Evolutionary conservation across 441 rosid species (phyloP).

Genomic region (Populus hybrid): DNA sequence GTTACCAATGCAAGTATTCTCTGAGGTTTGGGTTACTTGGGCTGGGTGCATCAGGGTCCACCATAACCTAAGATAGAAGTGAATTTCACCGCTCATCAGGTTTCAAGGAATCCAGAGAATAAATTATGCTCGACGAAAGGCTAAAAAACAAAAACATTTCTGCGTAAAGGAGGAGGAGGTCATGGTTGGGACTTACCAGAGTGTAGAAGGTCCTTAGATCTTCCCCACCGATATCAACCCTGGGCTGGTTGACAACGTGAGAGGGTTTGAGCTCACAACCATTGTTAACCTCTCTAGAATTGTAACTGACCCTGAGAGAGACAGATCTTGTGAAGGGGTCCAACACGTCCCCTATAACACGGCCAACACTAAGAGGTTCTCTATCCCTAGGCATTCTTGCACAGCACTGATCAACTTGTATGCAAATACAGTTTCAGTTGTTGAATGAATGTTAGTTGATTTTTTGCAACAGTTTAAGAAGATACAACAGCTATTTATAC

Average conservation of each 20-base stretch:
- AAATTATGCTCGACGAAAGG: background rate
- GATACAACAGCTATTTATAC: background rate
- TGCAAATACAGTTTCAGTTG: background rate
- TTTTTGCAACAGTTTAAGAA: background rate
- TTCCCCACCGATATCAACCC: slow-evolving; percentile 76
- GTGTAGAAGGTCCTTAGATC: slow-evolving; percentile 81
- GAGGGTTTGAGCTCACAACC: slow-evolving; percentile 79
- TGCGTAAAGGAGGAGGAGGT: no score
- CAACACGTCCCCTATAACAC: slow-evolving; percentile 78
- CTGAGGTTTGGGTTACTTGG: slow-evolving; percentile 78
- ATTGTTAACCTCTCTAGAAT: slow-evolving; percentile 53
- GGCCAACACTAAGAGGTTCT: slow-evolving; percentile 70
- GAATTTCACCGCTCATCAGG: background rate
- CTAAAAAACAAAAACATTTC: background rate
- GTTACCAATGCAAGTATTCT: slow-evolving; percentile 87
- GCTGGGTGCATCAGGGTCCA: slow-evolving; percentile 92
- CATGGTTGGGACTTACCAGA: slow-evolving; percentile 36
- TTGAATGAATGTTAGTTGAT: background rate
- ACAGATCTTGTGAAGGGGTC: slow-evolving; percentile 59
- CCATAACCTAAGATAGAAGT: slow-evolving; percentile 59
- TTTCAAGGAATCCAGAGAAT: background rate
- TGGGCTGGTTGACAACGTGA: slow-evolving; percentile 57
- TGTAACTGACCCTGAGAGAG: slow-evolving; percentile 42
- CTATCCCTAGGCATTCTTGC: slow-evolving; percentile 40
- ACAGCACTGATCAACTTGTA: no score